Evolutionary conservation across 345 rosid genomes (phyloP).

Genomic region (Corchorus capsularis): DNA sequence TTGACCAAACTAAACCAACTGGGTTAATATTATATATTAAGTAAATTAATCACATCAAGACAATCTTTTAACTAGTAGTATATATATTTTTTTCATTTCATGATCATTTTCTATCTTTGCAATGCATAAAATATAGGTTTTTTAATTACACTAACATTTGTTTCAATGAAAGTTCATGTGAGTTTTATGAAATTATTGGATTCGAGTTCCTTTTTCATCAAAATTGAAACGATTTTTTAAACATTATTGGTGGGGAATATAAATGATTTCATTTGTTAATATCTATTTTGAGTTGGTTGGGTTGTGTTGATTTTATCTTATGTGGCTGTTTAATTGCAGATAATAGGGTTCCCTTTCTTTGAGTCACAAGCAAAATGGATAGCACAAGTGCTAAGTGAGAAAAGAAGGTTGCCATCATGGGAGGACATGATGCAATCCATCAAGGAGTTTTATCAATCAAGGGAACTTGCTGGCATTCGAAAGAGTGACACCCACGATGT

Average conservation of each 20-base stretch:
- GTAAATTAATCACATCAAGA: background rate
- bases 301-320: background rate
- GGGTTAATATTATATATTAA: background rate
- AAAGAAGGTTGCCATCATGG: slow-evolving; percentile 62
- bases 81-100: background rate
- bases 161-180: background rate
- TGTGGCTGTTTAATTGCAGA: slow-evolving; percentile 38
- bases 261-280: background rate
- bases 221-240: no score
- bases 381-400: slow-evolving; percentile 80
- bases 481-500: slow-evolving; percentile 82
- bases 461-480: slow-evolving; percentile 68
- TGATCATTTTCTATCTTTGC: background rate
- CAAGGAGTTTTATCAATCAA: slow-evolving; percentile 59
- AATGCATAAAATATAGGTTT: background rate
- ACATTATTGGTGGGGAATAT: background rate
- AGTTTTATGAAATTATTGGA: background rate
- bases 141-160: no score
- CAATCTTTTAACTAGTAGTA: background rate
- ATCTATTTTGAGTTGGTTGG: background rate
- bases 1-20: background rate
- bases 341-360: slow-evolving; percentile 91
- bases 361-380: slow-evolving; percentile 97
- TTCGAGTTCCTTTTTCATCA: no score
- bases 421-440: slow-evolving; percentile 79